Conservation (phyloP, 441 rosid species). For the Pelargonium australe region DNA sequence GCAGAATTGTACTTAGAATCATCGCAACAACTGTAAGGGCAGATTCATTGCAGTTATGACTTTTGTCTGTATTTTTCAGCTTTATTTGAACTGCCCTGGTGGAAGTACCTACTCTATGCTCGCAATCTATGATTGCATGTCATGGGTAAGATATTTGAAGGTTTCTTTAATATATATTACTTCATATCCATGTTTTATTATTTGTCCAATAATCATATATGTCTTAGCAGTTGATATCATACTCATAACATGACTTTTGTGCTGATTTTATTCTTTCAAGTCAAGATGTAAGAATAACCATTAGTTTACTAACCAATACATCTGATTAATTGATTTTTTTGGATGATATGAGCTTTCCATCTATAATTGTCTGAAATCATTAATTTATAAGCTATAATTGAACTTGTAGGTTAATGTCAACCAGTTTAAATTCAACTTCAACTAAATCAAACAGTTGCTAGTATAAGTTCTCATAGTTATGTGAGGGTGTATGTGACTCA, state of each 20-base stretch:
- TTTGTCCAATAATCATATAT: neutral
- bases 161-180: neutral
- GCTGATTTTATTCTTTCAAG: neutral
- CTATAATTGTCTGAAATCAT: neutral
- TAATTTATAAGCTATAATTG: neutral
- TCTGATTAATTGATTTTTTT: neutral
- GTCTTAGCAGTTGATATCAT: neutral
- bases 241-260: neutral
- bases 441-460: neutral
- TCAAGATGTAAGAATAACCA: no score
- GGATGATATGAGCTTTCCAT: neutral
- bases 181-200: neutral
- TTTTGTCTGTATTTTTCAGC: slow-evolving; percentile 31
- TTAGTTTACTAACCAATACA: neutral
- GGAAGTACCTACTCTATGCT: slow-evolving; percentile 82
- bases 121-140: slow-evolving; percentile 91
- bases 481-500: neutral
- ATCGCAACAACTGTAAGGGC: slow-evolving; percentile 1
- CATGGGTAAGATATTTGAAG: slow-evolving; percentile 55
- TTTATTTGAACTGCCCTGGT: slow-evolving; percentile 87
- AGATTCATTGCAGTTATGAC: slow-evolving; percentile 15
- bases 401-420: neutral
- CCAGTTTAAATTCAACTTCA: neutral
- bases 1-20: neutral
- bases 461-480: neutral